Percentiles rank a stretch among this genome's conserved stretches.
These are phyloP conservation scores for Candolleomyces eurysporus DNA, from an alignment of 768 basidiomycete genomes.

Conservation along the genomic window DNA sequence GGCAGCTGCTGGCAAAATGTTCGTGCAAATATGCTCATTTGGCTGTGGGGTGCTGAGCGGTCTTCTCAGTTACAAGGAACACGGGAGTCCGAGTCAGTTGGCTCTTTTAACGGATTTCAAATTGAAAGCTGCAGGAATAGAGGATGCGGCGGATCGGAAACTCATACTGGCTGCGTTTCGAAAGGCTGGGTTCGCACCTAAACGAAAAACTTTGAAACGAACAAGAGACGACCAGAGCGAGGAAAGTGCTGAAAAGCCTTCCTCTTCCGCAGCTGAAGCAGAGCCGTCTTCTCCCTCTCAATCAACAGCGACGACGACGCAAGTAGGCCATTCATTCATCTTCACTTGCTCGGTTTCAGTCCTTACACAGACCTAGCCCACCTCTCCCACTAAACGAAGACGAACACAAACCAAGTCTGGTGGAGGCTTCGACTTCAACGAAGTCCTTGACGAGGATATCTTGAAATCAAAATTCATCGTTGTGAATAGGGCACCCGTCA, in stretches of 20 bases:
- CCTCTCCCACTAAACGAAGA: slow-evolving; percentile 44
- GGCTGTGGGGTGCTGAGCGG: background rate
- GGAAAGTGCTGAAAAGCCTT: slow-evolving; percentile 11
- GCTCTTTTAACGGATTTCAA: slow-evolving; percentile 56
- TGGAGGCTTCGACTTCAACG: slow-evolving; percentile 67
- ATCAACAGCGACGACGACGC: slow-evolving; percentile 22
- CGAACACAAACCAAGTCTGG: slow-evolving; percentile 52
- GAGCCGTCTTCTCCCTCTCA: slow-evolving; percentile 18
- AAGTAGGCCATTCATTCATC: slow-evolving; percentile 22
- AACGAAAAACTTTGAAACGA: slow-evolving; percentile 20
- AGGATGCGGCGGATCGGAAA: slow-evolving; percentile 64
- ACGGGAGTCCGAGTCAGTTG: slow-evolving; percentile 60
- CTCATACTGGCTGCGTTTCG: slow-evolving; percentile 56
- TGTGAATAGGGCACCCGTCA: slow-evolving; percentile 89
- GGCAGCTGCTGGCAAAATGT: slow-evolving; percentile 69
- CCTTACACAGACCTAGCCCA: too few species aligned
- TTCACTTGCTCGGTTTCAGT: slow-evolving; percentile 13
- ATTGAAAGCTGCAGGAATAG: slow-evolving; percentile 56
- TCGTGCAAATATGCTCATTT: slow-evolving; percentile 14
- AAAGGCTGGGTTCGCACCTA: slow-evolving; percentile 57
- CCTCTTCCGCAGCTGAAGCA: slow-evolving; percentile 9
- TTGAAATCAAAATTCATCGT: slow-evolving; percentile 61
- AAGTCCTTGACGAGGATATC: slow-evolving; percentile 65
- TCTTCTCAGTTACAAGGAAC: slow-evolving; percentile 60
- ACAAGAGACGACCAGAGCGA: slow-evolving; percentile 18